phyloP scores from a whole-genome alignment of 768 basidiomycete genomes.

The Russula virescens region DNA sequence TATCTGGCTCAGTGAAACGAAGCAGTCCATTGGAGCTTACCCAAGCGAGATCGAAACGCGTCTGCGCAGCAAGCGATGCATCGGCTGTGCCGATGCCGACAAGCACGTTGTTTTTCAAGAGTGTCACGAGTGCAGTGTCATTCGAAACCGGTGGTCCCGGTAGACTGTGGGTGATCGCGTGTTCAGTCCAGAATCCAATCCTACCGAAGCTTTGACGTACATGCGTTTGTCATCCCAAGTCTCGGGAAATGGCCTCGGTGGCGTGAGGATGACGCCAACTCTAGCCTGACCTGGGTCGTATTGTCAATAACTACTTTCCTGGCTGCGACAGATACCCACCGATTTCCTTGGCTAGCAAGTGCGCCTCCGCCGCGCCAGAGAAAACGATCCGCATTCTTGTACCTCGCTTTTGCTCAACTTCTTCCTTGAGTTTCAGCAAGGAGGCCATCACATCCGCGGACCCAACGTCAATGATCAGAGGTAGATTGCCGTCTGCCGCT shows the following conservation, averaged over 20 bases:
- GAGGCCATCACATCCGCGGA: slow-evolving; percentile 75
- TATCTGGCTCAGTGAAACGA: background rate
- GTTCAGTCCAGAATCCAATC: background rate
- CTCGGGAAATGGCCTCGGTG: slow-evolving; percentile 54
- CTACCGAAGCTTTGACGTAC: slow-evolving; percentile 34
- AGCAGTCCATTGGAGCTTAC: slow-evolving; percentile 27
- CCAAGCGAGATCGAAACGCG: slow-evolving; percentile 38
- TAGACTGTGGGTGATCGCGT: slow-evolving; percentile 35
- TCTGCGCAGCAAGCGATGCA: slow-evolving; percentile 31
- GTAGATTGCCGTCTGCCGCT: slow-evolving; percentile 43
- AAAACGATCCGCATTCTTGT: slow-evolving; percentile 40
- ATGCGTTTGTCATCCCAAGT: slow-evolving; percentile 62
- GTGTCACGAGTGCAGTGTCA: slow-evolving; percentile 46
- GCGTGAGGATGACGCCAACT: slow-evolving; percentile 67
- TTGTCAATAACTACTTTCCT: background rate
- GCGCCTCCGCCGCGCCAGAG: slow-evolving; percentile 53
- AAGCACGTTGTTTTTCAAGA: slow-evolving; percentile 57
- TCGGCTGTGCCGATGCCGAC: slow-evolving; percentile 50
- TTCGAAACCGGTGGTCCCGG: slow-evolving; percentile 61
- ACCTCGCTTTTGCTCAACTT: slow-evolving; percentile 39
- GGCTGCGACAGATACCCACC: slow-evolving; percentile 26
- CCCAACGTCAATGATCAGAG: slow-evolving; percentile 60
- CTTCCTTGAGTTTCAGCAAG: slow-evolving; percentile 53
- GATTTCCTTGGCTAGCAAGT: slow-evolving; percentile 60
- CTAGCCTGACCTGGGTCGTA: slow-evolving; percentile 46